phyloP scores from a whole-genome alignment of 1,284 basidiomycete species.

The Porodaedalea pini region DNA sequence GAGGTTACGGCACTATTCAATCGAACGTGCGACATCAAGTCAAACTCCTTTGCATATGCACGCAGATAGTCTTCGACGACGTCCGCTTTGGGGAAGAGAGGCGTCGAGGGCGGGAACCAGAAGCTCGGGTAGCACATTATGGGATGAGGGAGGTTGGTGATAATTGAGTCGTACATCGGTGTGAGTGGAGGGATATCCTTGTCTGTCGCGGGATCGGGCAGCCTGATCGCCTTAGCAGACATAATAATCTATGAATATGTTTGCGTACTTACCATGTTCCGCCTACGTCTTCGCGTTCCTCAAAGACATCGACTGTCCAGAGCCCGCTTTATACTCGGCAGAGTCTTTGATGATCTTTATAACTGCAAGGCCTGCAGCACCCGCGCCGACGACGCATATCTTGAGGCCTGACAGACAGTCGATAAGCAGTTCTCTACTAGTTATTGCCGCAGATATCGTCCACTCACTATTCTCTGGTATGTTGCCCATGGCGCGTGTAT shows the following conservation, averaged over 20 bases:
- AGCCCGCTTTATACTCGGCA: slow-evolving; percentile 49
- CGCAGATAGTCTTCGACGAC: slow-evolving; percentile 60
- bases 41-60: slow-evolving; percentile 54
- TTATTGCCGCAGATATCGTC: no score
- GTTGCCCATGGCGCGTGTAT: no score
- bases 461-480: no score
- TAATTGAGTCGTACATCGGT: slow-evolving; percentile 71
- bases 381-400: slow-evolving; percentile 69
- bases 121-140: slow-evolving; percentile 64
- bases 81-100: slow-evolving; percentile 58
- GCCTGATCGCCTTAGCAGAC: slow-evolving; percentile 42
- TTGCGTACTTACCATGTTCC: slow-evolving; percentile 59
- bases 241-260: background rate
- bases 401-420: slow-evolving; percentile 11
- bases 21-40: slow-evolving; percentile 51
- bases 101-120: slow-evolving; percentile 64
- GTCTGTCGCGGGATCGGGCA: slow-evolving; percentile 45
- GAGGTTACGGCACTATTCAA: slow-evolving; percentile 47
- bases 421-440: no score
- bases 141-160: slow-evolving; percentile 73
- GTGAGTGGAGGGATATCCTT: slow-evolving; percentile 48
- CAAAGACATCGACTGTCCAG: slow-evolving; percentile 59
- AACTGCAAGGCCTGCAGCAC: slow-evolving; percentile 62
- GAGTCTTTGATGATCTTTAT: slow-evolving; percentile 61
- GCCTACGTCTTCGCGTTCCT: slow-evolving; percentile 61